Conservation (phyloP, 2,329 filamentous ascomycete genomes). For the Aspergillus neoniger region DNA sequence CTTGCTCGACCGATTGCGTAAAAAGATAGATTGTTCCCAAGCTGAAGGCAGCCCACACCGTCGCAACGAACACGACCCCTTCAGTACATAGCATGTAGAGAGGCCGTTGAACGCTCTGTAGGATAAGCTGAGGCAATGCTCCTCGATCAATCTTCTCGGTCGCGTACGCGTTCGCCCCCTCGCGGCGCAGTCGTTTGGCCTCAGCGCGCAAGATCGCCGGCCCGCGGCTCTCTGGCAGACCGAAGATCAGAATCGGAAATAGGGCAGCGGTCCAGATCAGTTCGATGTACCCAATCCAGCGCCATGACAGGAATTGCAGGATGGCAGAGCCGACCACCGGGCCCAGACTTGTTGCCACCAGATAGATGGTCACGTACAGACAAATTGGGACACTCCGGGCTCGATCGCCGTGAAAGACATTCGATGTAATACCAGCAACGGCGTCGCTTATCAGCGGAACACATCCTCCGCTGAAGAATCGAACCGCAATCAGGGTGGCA, state of each 20-base stretch:
- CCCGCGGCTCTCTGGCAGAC: conserved; percentile 44
- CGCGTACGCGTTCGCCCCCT: conserved; percentile 26
- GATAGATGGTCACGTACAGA: conserved; percentile 43
- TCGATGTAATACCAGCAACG: conserved; percentile 30
- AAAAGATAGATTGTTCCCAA: conserved; percentile 47
- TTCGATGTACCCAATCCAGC: conserved; percentile 47
- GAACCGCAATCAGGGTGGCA: conserved; percentile 45
- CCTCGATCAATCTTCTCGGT: conserved; percentile 37
- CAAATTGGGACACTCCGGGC: conserved; percentile 43
- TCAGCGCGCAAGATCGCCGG: conserved; percentile 42
- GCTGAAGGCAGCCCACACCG: conserved; percentile 47
- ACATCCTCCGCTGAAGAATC: conserved; percentile 47
- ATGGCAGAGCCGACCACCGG: conserved; percentile 47
- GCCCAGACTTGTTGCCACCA: conserved; percentile 46
- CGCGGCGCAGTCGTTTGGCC: conserved; percentile 38
- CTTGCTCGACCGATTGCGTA: conserved; percentile 45
- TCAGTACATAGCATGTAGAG: conserved; percentile 43
- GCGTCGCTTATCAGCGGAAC: conserved; percentile 44
- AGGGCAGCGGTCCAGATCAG: conserved; percentile 40
- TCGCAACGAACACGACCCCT: conserved; percentile 45
- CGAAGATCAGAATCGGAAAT: conserved; percentile 41
- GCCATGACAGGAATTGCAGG: conserved; percentile 23
- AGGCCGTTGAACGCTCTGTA: conserved; percentile 39
- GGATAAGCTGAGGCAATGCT: conserved; percentile 29
- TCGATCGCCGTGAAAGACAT: conserved; percentile 34